Percentiles rank a stretch among this genome's conserved stretches.
Conservation (phyloP, 1,284 basidiomycete genomes). For the Malassezia yamatoensis region DNA sequence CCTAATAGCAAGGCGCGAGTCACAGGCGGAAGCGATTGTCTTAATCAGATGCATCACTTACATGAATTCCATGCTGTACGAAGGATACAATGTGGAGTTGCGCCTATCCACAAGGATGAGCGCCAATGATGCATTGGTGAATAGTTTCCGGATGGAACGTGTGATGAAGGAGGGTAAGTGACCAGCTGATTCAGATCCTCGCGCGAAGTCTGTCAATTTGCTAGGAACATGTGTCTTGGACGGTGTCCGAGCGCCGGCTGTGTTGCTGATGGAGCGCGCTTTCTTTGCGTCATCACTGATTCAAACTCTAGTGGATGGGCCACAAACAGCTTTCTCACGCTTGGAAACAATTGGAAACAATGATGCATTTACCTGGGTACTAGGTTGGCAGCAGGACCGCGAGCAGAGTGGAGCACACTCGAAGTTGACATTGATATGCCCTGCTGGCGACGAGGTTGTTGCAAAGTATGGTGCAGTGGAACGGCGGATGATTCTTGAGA, state of each 20-base stretch:
- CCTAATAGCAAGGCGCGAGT: conserved; percentile 63
- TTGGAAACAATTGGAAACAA: conserved; percentile 34
- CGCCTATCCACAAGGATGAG: not conserved
- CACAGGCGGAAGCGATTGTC: conserved; percentile 67
- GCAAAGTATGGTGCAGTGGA: conserved; percentile 68
- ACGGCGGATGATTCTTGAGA: conserved; percentile 53
- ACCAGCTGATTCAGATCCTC: conserved; percentile 19
- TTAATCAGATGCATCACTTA: conserved; percentile 1
- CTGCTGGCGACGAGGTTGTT: conserved; percentile 44
- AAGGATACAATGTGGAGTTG: conserved; percentile 1
- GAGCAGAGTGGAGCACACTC: conserved; percentile 23
- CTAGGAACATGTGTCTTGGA: conserved; percentile 17
- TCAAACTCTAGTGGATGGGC: not conserved
- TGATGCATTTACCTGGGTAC: conserved; percentile 44
- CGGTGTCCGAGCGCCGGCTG: conserved; percentile 18
- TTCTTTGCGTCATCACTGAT: conserved; percentile 29
- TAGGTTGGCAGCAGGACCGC: conserved; percentile 23
- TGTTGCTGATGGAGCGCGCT: conserved; percentile 41
- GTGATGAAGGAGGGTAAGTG: conserved; percentile 24
- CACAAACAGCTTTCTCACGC: conserved; percentile 11
- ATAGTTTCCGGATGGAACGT: conserved; percentile 27
- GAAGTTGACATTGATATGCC: conserved; percentile 41
- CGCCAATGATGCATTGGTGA: conserved; percentile 6
- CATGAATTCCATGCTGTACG: conserved; percentile 9
- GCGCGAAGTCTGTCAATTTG: conserved; percentile 22